A percentile compares a stretch with the other conserved stretches of the same genome.
phyloP scores from a whole-genome alignment of 371 early-diverging fungal genomes.

The Mortierella sp. region DNA sequence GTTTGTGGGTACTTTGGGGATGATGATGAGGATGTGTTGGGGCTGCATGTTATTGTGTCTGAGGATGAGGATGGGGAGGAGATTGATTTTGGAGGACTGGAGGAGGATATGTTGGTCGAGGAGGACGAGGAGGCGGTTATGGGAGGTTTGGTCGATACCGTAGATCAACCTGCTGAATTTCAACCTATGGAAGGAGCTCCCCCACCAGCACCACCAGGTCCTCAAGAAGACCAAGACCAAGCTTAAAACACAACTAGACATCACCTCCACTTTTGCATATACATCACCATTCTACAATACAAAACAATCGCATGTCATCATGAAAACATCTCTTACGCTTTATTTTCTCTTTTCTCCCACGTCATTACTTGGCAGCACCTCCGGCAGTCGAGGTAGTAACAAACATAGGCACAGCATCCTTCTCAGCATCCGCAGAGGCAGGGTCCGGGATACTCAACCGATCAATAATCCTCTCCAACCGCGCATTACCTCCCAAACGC shows the following conservation, averaged over 20 bases:
- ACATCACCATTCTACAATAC: neutral
- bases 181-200: neutral
- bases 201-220: too few species aligned
- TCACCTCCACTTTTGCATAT: neutral
- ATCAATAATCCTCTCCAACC: slow-evolving; percentile 73
- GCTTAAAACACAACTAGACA: neutral
- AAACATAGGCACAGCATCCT: slow-evolving; percentile 30
- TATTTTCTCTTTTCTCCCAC: neutral
- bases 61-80: slow-evolving; percentile 2
- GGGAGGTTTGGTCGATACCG: neutral
- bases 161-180: neutral
- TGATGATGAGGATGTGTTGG: slow-evolving; percentile 7
- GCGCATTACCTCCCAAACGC: slow-evolving; percentile 81
- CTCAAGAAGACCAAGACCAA: neutral
- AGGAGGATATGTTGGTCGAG: neutral
- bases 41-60: slow-evolving; percentile 1
- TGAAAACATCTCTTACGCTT: neutral
- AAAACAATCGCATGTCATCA: too few species aligned
- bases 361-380: neutral
- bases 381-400: neutral
- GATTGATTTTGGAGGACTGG: neutral
- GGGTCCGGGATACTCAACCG: slow-evolving; percentile 51
- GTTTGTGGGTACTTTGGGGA: slow-evolving; percentile 3
- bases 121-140: neutral
- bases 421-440: slow-evolving; percentile 12